Evolutionary conservation across 2,329 filamentous ascomycete genomes (phyloP).

Genomic region (Dothideomycetes sp.): DNA sequence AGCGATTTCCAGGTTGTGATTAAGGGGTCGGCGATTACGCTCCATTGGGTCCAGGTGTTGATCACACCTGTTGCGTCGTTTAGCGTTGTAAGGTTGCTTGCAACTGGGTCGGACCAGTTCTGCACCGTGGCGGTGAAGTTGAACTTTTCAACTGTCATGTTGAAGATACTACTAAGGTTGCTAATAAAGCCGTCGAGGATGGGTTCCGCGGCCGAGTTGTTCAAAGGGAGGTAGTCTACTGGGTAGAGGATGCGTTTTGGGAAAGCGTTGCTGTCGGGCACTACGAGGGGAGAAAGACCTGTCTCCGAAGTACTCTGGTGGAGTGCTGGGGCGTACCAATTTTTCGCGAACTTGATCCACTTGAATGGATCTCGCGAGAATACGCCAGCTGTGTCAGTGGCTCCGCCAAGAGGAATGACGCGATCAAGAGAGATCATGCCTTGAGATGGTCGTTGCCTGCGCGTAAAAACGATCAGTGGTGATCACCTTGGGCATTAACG

Average conservation of each 20-base stretch:
- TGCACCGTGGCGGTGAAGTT: constrained; percentile 25
- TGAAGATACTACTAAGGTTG: constrained; percentile 24
- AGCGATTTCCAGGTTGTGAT: constrained; percentile 21
- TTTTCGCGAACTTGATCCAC: too few relatives aligned
- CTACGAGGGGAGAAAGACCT: constrained; percentile 24
- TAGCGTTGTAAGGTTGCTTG: constrained; percentile 22
- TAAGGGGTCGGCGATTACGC: constrained; percentile 22
- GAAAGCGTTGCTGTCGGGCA: constrained; percentile 23
- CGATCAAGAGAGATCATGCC: constrained; percentile 12
- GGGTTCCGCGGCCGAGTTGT: constrained; percentile 27
- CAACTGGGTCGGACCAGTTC: constrained; percentile 16
- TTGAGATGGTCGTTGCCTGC: constrained; percentile 12
- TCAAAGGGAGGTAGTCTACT: constrained; percentile 29
- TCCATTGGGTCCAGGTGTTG: constrained; percentile 23
- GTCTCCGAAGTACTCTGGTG: constrained; percentile 25
- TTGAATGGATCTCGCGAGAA: constrained; percentile 11
- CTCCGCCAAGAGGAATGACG: constrained; percentile 11
- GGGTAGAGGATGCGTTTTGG: constrained; percentile 30
- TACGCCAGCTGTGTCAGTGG: constrained; percentile 13
- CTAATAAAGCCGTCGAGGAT: constrained; percentile 27
- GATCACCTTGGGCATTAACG: too few relatives aligned
- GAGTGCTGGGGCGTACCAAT: too few relatives aligned
- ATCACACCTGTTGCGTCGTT: constrained; percentile 19
- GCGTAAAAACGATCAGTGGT: too few relatives aligned
- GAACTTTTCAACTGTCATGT: constrained; percentile 26